Evolutionary conservation across 345 rosid genomes (phyloP), one percentile per base, ranked within the genome.

Genomic region (Corchorus olitorius): DNA sequence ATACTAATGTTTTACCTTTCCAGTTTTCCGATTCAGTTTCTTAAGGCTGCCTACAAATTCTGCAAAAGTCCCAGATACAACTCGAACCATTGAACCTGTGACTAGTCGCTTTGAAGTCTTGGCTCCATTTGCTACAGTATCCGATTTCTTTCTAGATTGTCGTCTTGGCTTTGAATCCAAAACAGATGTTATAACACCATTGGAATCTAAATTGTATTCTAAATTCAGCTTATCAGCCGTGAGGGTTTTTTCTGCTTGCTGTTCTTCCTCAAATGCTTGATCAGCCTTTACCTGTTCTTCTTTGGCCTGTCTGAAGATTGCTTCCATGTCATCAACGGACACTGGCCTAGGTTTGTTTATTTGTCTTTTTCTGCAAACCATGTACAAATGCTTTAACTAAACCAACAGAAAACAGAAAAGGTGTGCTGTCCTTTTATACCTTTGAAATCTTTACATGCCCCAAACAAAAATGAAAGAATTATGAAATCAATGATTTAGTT

Each of bases 301-400:
- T 87, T 89, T 90, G 77, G 89, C 97, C 75, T 87, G 90, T 65
- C 50, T 80, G 87, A 90, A 88, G 49, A 95, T 84, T 4, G 88
- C 88, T 80, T 95, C 93, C 74, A 95, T 84, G 43, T 93, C 96
- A 70, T 82, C 85, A 3, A 62, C 78, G 6, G 94, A 86, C 49
- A 95, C 90, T 35, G 97, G 94, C 80, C 90, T 88, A 22, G 98
- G 98, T 76, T 83, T 93, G 79, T 87, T 88, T 71, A 93, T 92
- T 78, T 89, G 92, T 77, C 84, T 86, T 85, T 82, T 89, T 48
- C 99, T 93, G 82, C 74, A 79, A 77, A 55, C 43, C 22, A 45
- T 27, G 73, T 65, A 56, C 11, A 9, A 66, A 2, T 3, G 78
- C 27, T 46, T 27, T 17, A 16, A 5, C 39, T 59, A 67, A 37